A percentile compares a stretch with the other conserved stretches of the same genome.
phyloP scores from a whole-genome alignment of 2,329 filamentous ascomycete species.

The Aspergillus glaucus region DNA sequence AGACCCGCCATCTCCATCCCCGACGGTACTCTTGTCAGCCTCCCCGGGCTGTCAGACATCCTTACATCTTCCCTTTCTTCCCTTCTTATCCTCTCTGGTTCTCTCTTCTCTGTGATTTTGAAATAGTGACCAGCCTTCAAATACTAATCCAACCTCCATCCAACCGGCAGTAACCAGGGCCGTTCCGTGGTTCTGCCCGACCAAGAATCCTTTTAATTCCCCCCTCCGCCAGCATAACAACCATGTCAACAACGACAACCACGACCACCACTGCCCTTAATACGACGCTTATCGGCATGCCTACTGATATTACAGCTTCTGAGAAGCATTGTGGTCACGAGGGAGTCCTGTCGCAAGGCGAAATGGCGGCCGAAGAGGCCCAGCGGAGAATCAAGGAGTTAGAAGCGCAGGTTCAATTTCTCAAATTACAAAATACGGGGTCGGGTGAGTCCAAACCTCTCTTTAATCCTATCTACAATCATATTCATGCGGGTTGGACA shows the following conservation, averaged over 20 bases:
- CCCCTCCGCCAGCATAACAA: slow-evolving; percentile 7
- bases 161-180: slow-evolving; percentile 3
- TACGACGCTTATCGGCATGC: slow-evolving; percentile 26
- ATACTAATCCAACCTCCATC: background rate
- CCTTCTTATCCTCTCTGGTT: slow-evolving; percentile 3
- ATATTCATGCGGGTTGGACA: slow-evolving; percentile 19
- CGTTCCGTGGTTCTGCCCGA: slow-evolving; percentile 2
- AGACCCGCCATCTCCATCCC: background rate
- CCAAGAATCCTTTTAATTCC: slow-evolving; percentile 9
- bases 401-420: slow-evolving; percentile 48
- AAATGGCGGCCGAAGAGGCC: slow-evolving; percentile 21
- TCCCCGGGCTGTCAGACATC: background rate
- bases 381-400: slow-evolving; percentile 45
- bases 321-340: slow-evolving; percentile 32
- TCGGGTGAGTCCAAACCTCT: slow-evolving; percentile 42
- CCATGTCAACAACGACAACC: slow-evolving; percentile 21
- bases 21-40: background rate
- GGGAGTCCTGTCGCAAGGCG: slow-evolving; percentile 16
- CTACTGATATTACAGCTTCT: slow-evolving; percentile 17
- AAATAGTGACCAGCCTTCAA: background rate
- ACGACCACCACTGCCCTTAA: slow-evolving; percentile 17
- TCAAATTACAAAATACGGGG: slow-evolving; percentile 48
- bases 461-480: background rate
- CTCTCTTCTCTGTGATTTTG: background rate
- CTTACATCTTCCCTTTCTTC: slow-evolving; percentile 11